Base-by-base conservation (phyloP, 495 filamentous ascomycete species). In the Aspergillus nidulans region DNA sequence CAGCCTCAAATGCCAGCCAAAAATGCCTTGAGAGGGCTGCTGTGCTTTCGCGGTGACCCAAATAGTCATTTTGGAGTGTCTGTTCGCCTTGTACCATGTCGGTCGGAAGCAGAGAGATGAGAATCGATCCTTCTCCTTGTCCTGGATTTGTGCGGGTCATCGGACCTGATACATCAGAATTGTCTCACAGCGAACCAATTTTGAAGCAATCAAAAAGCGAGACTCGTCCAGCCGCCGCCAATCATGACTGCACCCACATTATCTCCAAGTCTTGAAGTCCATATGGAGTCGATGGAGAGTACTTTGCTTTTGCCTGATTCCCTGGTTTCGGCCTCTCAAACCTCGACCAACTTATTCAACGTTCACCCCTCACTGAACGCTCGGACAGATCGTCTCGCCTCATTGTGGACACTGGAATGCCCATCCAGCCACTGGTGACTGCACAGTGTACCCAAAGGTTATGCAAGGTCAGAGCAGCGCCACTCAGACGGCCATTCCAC, bases 121-220 rank as follows among this genome's bases (percentile, higher is more conserved):
- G 10, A 18, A 20, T 32, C 45, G 25, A 43, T 24, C 18, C 21
- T 24, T 23, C n/a, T 48, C n/a, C 45, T 51, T 44, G 38, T 21
- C 19, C 12, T 36, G 26, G 18, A 13, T 41, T 42, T 41, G 52
- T 38, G 28, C 18, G 46, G 21, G 39, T 57, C 56, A 61, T 61
- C 54, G 43, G 47, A 59, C 46, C 16, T 57, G 59, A 61, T 57
- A 49, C 54, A 55, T 61, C 59, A 52, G 32, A 56, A 56, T n/a
- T 36, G 16, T 36, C 34, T 25, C 44, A 55, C 36, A n/a, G 41
- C 21, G 13, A 56, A 43, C 53, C 49, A 42, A 38, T 56, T 56
- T 55, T 38, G 34, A 53, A 53, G 38, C 47, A 24, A 30, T 52
- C 19, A 20, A 53, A 53, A 53, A 53, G 28, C 16, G 30, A 53